Evolutionary conservation across 108 stramenopile species (phyloP), one percentile per base, ranked within the genome.

Genomic region (Cyclotella choctawhatcheeana): DNA sequence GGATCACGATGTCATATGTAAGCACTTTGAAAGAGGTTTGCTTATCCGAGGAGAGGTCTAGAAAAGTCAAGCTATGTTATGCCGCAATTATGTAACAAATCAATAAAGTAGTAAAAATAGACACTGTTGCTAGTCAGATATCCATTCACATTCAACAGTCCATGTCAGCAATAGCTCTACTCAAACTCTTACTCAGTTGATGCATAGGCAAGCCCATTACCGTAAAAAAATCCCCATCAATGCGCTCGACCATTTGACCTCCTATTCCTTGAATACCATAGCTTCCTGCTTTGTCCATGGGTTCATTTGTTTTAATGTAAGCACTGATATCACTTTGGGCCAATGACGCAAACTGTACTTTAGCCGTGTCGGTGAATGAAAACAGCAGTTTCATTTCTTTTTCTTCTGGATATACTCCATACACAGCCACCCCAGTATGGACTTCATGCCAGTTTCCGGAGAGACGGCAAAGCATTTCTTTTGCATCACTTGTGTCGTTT

Each of bases 151-250:
- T 6, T 40, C 12, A 40, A 10, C 37, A 40, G 37, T 10, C 6
- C 8, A 40, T 40, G 24, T 44, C 43, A 50, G 44, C 10, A 51
- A 77, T 65, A 25, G 85, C 88, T 32, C 61, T 43, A n/a, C 86
- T 73, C 34, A 92, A 40, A 35, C 74, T 73, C 52, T 44, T 74
- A 37, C 88, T 89, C 50, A 92, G 75, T 56, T 71, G 58, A 58
- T 97, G 90, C 89, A 98, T 91, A 4, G 97, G 97, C 31, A 98
- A 72, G 18, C 98, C 98, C 96, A 97, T 97, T 1, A 98, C 92
- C 14, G 89, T 92, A 62, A 92, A 94, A 69, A 91, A 97, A 72
- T 93, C 92, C 34, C 97, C 97, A 8, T 88, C 70, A 14, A 97
- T 81, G 20, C 68, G 53, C 44, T 76, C 67, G 7, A 97, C 92